A percentile compares a stretch with the other conserved stretches of the same genome.
phyloP scores from a whole-genome alignment of 2,329 filamentous ascomycete genomes.

The Fusarium piperis region DNA sequence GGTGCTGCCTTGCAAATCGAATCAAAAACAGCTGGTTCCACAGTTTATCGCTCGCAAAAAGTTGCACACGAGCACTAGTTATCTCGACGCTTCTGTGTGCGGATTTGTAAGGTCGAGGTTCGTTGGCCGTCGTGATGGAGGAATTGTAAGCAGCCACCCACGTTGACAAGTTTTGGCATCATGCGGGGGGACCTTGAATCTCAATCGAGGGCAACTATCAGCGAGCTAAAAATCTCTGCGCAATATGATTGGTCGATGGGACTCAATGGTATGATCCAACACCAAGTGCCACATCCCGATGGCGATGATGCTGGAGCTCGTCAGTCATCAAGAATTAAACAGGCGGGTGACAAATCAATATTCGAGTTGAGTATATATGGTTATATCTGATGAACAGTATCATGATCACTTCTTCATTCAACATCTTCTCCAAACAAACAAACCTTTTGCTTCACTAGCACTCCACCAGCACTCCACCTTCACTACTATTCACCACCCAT shows the following conservation, averaged over 20 bases:
- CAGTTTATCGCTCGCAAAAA: conserved; percentile 9
- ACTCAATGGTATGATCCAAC: neutral
- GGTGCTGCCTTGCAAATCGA: neutral
- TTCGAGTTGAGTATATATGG: neutral
- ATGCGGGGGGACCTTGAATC: neutral
- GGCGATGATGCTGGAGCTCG: neutral
- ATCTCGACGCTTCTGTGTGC: neutral
- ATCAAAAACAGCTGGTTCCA: neutral
- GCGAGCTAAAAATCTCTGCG: neutral
- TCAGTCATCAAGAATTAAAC: neutral
- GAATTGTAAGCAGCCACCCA: neutral
- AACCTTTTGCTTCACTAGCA: neutral
- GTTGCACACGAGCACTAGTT: neutral
- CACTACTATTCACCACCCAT: neutral
- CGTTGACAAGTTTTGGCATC: neutral
- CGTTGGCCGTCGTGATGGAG: neutral
- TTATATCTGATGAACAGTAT: neutral
- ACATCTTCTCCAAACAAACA: neutral
- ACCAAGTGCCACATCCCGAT: neutral
- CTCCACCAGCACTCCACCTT: too few relatives aligned
- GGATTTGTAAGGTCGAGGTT: neutral
- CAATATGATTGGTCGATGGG: neutral
- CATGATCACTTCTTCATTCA: neutral
- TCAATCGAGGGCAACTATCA: neutral
- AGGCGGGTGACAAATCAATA: neutral